Base-by-base conservation (phyloP, 441 rosid genomes). In the Pelargonium myrrhifolium region DNA sequence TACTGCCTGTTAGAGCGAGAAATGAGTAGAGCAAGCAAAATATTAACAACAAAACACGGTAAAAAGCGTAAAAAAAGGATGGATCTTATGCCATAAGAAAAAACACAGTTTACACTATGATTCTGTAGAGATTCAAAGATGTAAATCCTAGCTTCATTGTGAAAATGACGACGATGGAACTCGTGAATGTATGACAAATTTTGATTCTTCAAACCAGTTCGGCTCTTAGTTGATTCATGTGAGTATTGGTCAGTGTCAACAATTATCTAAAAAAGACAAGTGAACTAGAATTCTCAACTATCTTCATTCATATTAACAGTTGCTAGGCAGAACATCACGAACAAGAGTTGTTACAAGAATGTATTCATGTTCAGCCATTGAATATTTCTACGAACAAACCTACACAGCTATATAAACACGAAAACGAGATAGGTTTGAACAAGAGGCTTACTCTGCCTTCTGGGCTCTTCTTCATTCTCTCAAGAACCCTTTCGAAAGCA, bases 401-500 rank as follows among this genome's bases (percentile, higher is more conserved):
- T 11, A 49, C 18, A 9, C 2, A 67, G 31, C 0, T 53, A 67
- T 24, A 6, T 35, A 7, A 10, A 24, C 24, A 59, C 1, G 1
- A 12, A 12, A 24, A 22, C 3, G 6, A 6, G 17, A 22, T 11
- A 6, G 17, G 6, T 58, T 12, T 24, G 9, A 37, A 35, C 11
- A 49, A 28, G 37, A 67, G 64, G 79, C 92, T 82, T 4, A 88
- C 96, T 74, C 85, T 78, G 77, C 96, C 96, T 82, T 90, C 93
- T 0, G 96, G 86, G 63, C 76, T 81, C 37, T 66, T 78, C 84
- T 90, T 91, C 96, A 89, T 93, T 74, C 90, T 84, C 69, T 82
- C 76, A 35, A 89, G 90, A 62, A 91, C 95, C 78, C 84, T 79
- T 76, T 91, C 92, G 60, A 93, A 89, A 78, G 96, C 86, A 59